A percentile compares a stretch with the other conserved stretches of the same genome.
These are phyloP conservation scores for Rosa hybrid DNA, from an alignment of 331 rosid genomes.

Conservation along the genomic window DNA sequence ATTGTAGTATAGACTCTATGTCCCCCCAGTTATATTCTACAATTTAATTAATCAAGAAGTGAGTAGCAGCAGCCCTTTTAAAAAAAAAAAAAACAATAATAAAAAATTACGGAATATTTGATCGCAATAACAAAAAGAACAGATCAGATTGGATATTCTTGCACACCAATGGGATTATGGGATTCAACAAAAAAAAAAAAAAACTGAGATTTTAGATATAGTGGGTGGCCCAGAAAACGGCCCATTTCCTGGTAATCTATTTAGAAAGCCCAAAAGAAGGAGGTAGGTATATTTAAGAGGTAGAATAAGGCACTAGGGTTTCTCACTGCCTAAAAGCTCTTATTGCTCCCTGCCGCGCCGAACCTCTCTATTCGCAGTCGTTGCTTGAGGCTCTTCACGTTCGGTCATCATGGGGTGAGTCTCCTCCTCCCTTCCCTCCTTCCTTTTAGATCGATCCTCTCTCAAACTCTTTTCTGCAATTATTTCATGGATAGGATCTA, in stretches of 20 bases:
- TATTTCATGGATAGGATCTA: not conserved
- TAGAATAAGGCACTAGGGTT: slow-evolving; percentile 39
- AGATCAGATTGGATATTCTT: no score
- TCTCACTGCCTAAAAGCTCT: slow-evolving; percentile 10
- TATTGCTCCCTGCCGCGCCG: slow-evolving; percentile 16
- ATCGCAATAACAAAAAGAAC: no score
- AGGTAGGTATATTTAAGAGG: not conserved
- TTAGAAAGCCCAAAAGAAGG: not conserved
- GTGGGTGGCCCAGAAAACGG: no score
- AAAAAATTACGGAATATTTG: no score
- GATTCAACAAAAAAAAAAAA: no score
- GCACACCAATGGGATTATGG: no score
- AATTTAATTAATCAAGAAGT: no score
- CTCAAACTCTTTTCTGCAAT: not conserved
- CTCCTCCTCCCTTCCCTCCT: not conserved
- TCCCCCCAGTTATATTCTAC: no score
- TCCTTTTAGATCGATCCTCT: not conserved
- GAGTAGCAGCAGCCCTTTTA: no score
- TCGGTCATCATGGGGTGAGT: slow-evolving; percentile 54
- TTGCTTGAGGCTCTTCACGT: slow-evolving; percentile 8
- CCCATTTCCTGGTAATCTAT: not conserved
- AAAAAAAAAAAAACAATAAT: no score
- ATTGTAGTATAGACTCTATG: no score
- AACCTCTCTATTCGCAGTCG: slow-evolving; percentile 4
- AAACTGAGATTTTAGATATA: no score